Percentiles rank a stretch among this genome's conserved stretches.
Conservation (phyloP, 2,329 filamentous ascomycete species). For the Aspergillus alliaceus region DNA sequence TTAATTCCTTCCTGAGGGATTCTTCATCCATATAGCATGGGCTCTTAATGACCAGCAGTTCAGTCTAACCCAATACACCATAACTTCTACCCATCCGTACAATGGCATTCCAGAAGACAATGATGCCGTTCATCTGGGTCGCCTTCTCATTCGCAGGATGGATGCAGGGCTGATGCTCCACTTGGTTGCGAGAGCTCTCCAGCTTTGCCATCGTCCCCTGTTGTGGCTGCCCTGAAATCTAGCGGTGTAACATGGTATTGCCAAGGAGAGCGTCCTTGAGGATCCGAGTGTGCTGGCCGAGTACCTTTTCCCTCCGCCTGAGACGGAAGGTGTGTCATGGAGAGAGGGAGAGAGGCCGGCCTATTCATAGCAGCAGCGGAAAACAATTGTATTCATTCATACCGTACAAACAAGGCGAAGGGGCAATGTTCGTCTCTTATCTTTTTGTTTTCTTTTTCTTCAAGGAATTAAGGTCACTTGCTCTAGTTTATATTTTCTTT, state of each 20-base stretch:
- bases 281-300: neutral
- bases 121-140: slow-evolving; percentile 1
- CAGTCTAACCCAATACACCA: neutral
- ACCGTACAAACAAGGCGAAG: neutral
- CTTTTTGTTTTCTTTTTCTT: neutral
- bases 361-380: neutral
- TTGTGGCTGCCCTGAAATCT: slow-evolving; percentile 21
- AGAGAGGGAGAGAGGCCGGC: neutral
- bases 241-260: slow-evolving; percentile 22
- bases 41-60: neutral
- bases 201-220: slow-evolving; percentile 7
- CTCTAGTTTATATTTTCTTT: neutral
- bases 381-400: neutral
- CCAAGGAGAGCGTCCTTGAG: slow-evolving; percentile 12
- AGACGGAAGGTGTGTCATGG: neutral
- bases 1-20: neutral
- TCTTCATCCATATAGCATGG: neutral
- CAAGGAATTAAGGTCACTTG: neutral
- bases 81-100: neutral
- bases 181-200: neutral
- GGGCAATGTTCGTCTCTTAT: neutral
- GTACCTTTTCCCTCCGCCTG: neutral
- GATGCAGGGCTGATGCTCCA: slow-evolving; percentile 12
- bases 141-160: neutral
- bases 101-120: neutral